phyloP scores from a whole-genome alignment of 78 protist species.

The Emiliania huxleyi region DNA sequence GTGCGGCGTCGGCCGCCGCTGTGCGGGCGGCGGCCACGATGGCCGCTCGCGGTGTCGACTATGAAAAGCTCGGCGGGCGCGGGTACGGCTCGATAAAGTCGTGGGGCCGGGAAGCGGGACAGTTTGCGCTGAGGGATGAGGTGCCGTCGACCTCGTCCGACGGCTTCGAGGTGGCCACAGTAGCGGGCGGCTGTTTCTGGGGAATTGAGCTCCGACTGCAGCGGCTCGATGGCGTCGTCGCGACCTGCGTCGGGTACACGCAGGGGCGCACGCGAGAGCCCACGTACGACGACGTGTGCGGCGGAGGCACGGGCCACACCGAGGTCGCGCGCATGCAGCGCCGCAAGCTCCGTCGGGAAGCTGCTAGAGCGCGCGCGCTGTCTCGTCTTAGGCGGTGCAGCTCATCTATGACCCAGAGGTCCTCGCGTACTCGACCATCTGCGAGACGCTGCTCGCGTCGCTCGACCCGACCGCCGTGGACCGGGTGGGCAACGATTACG shows the following conservation, averaged over 20 bases:
- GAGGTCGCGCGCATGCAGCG: no score
- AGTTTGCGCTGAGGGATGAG: neutral
- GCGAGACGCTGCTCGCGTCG: neutral
- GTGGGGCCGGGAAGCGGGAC: neutral
- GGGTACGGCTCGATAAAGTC: neutral
- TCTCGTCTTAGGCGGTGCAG: no score
- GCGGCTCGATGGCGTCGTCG: neutral
- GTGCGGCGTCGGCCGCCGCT: no score
- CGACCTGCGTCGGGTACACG: neutral
- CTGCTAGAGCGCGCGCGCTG: no score
- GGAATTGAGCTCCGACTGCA: neutral
- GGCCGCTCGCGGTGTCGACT: no score
- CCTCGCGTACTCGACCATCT: neutral
- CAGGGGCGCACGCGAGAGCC: neutral
- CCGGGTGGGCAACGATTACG: neutral
- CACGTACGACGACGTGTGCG: neutral
- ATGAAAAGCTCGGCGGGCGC: neutral
- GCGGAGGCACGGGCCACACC: slow-evolving; percentile 14
- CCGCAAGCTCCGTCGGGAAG: no score
- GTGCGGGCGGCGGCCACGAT: no score
- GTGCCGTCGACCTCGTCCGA: neutral
- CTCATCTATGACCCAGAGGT: neutral
- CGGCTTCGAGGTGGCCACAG: neutral
- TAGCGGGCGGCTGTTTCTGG: neutral
- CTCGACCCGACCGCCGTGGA: neutral